Base-by-base conservation (phyloP, 495 filamentous ascomycete species). In the Daldinia grandis region DNA sequence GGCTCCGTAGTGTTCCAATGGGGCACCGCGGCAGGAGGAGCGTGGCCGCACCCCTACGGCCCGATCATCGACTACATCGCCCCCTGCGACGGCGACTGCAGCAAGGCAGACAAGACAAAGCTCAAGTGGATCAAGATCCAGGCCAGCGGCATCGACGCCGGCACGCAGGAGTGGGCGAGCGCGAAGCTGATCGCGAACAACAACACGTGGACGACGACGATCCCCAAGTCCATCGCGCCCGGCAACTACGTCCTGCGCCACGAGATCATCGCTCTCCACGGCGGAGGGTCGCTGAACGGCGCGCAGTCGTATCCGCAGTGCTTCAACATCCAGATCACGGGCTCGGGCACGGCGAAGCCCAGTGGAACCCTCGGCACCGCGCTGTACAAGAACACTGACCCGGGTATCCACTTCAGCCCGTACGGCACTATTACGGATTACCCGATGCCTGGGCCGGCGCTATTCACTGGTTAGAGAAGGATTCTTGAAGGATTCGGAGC, bases 271-370 rank as follows among this genome's bases (percentile, higher is more conserved):
- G 89, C 85, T 10, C 85, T 90, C 17, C 88, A 91, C 80, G 82
- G 82, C 24, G 87, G 84, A 10, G 78, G 64, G 3, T 76, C 78
- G 9, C 62, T 76, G 27, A 79, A 86, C 67, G 88, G 88, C 21
- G 88, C 89, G 2, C 89, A 92, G 80, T 88, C 86, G 80, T 92
- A 91, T 77, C 90, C 89, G 5, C 76, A 89, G 59, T 92, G 90
- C 76, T 78, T 91, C 75, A 91, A 91, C 78, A 76, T 92, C 62
- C 80, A 86, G 67, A 81, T 92, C 68, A 86, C 85, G 6, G 88
- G 89, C 37, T 81, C 82, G 19, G 90, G 88, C 47, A 87, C 83
- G 50, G 85, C 81, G 66, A 79, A 76, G 28, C 86, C 87, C 10
- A 44, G 69, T 5, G 88, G 87, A 25, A 85, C 84, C 27, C 75